phyloP scores from a whole-genome alignment of 306 rosid genomes.

The Cyclanthera cordifolia region DNA sequence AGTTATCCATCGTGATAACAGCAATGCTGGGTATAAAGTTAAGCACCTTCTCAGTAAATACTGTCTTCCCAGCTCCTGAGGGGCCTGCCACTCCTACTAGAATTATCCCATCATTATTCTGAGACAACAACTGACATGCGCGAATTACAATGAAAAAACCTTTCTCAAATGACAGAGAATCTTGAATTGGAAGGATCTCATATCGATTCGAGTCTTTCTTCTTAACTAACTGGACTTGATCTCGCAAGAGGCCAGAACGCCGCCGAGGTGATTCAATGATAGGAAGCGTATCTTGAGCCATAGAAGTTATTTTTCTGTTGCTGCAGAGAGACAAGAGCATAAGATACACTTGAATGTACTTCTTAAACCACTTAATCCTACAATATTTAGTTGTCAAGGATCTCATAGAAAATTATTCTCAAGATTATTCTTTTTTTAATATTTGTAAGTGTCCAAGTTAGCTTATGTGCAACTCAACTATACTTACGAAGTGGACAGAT shows the following conservation, averaged over 20 bases:
- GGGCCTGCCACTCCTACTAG: conserved; percentile 98
- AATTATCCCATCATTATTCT: conserved; percentile 73
- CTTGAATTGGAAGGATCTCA: conserved; percentile 69
- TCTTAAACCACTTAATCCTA: not conserved
- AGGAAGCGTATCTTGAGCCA: conserved; percentile 55
- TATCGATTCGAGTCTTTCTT: conserved; percentile 69
- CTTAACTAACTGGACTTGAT: conserved; percentile 70
- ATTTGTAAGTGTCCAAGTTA: too few relatives aligned
- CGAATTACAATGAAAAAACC: conserved; percentile 93
- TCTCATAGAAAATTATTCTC: too few relatives aligned
- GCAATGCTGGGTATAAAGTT: conserved; percentile 90
- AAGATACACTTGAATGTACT: not conserved
- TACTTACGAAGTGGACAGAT: too few relatives aligned
- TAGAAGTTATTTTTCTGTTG: conserved; percentile 17
- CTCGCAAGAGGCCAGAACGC: conserved; percentile 64
- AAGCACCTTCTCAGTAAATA: conserved; percentile 82
- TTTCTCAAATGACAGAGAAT: conserved; percentile 77
- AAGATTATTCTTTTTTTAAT: too few relatives aligned
- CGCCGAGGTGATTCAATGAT: conserved; percentile 59
- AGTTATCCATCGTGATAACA: conserved; percentile 89
- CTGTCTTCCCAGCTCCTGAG: conserved; percentile 97
- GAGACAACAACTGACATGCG: conserved; percentile 86
- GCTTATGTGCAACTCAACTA: too few relatives aligned
- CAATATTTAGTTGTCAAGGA: too few relatives aligned
- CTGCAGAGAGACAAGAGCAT: not conserved